These are phyloP conservation scores for Alnus glutinosa DNA, from an alignment of 306 rosid genomes.

Conservation along the genomic window DNA sequence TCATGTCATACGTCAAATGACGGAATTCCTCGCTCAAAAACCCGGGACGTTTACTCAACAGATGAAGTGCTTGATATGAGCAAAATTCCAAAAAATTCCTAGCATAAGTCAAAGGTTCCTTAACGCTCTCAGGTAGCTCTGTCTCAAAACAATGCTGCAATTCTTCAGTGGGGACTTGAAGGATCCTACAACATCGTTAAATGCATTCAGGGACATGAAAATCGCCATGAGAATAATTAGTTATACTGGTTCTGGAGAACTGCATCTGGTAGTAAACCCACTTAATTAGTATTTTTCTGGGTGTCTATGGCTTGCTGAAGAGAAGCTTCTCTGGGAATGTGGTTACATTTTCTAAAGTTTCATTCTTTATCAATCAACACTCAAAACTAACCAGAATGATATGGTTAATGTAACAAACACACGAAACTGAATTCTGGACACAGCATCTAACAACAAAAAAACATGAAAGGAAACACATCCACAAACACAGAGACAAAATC, in stretches of 20 bases:
- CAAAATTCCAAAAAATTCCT: constrained; percentile 73
- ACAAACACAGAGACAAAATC: background rate
- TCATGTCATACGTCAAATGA: constrained; percentile 74
- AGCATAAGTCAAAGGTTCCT: constrained; percentile 66
- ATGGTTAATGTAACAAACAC: background rate
- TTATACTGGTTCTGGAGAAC: background rate
- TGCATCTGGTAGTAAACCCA: background rate
- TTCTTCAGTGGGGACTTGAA: constrained; percentile 55
- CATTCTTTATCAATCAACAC: background rate
- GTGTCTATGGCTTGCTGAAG: background rate
- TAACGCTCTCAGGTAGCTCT: constrained; percentile 53
- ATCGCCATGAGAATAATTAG: background rate
- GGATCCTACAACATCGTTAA: constrained; percentile 53
- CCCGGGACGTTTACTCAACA: constrained; percentile 36
- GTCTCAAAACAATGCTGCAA: constrained; percentile 71
- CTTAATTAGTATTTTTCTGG: background rate
- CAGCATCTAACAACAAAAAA: background rate
- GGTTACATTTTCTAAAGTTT: background rate
- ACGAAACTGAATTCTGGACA: background rate
- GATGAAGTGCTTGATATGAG: constrained; percentile 67
- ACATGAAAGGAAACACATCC: background rate
- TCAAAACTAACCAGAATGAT: background rate
- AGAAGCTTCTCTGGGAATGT: background rate
- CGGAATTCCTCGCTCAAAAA: constrained; percentile 66
- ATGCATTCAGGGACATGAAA: background rate